Evolutionary conservation across 73 alveolate species (phyloP).

Genomic region (Tetrahymena malaccensis): DNA sequence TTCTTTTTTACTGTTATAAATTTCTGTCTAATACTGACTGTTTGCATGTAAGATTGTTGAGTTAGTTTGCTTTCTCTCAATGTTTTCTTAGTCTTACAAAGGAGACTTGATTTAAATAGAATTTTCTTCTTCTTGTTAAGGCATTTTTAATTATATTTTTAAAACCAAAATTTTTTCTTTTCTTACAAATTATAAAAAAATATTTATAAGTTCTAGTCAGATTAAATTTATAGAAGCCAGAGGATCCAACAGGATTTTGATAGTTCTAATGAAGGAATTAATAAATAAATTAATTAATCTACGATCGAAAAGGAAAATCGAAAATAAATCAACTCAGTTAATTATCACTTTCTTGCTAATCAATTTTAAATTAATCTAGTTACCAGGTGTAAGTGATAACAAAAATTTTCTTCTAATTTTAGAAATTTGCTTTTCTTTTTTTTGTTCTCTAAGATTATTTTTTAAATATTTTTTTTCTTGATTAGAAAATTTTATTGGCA

Average conservation of each 20-base stretch:
- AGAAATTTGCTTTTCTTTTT: not conserved
- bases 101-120: not conserved
- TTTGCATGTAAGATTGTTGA: not conserved
- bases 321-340: too few relatives aligned
- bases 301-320: not conserved
- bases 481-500: not conserved
- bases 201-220: not conserved
- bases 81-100: not conserved
- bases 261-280: not conserved
- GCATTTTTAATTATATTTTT: not conserved
- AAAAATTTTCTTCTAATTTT: not conserved
- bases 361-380: not conserved
- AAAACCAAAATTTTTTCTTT: not conserved
- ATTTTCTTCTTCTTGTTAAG: not conserved
- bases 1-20: not conserved
- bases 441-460: not conserved
- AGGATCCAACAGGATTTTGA: too few relatives aligned
- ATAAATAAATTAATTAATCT: too few relatives aligned
- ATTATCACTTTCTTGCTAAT: not conserved
- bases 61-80: not conserved
- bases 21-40: not conserved
- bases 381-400: not conserved
- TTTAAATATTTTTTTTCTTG: too few relatives aligned
- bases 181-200: not conserved
- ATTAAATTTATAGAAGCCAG: not conserved